These are phyloP conservation scores for Pseudocercospora fijiensis DNA, from an alignment of 2,329 filamentous ascomycete genomes.

Conservation along the genomic window DNA sequence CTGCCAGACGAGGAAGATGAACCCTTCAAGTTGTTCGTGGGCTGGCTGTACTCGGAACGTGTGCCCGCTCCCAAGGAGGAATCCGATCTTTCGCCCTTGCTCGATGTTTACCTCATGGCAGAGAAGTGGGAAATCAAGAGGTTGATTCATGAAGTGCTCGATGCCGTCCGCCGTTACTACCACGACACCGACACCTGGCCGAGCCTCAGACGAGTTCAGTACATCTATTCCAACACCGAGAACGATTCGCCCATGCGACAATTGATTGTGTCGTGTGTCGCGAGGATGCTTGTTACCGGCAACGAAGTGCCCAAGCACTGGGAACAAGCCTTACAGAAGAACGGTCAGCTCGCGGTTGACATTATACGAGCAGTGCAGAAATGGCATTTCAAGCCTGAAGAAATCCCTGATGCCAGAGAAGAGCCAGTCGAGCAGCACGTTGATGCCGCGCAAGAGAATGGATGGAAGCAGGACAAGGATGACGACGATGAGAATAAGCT, in stretches of 20 bases:
- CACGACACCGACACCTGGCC: constrained; percentile 55
- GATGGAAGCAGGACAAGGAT: constrained; percentile 35
- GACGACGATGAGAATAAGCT: constrained; percentile 26
- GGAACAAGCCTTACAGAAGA: constrained; percentile 56
- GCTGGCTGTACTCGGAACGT: constrained; percentile 54
- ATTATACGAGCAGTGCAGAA: constrained; percentile 56
- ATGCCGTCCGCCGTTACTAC: constrained; percentile 53
- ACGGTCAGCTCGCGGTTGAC: constrained; percentile 57
- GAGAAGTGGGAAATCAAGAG: constrained; percentile 53
- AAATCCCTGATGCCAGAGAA: constrained; percentile 51
- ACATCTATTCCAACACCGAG: constrained; percentile 37
- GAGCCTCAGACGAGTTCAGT: constrained; percentile 53
- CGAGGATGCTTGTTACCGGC: constrained; percentile 51
- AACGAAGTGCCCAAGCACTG: constrained; percentile 54
- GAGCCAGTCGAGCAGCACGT: constrained; percentile 43
- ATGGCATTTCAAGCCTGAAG: constrained; percentile 52
- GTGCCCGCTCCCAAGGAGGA: constrained; percentile 52
- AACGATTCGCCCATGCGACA: constrained; percentile 36
- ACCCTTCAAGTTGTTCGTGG: constrained; percentile 53
- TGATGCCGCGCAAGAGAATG: constrained; percentile 38
- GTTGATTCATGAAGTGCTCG: constrained; percentile 51
- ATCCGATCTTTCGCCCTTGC: constrained; percentile 51
- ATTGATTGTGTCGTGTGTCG: constrained; percentile 48
- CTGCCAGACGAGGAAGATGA: constrained; percentile 55
- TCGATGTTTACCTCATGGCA: constrained; percentile 56